A percentile compares a stretch with the other conserved stretches of the same genome.
These are phyloP conservation scores for Exophiala spinifera DNA, from an alignment of 2,329 filamentous ascomycete genomes.

Conservation along the genomic window DNA sequence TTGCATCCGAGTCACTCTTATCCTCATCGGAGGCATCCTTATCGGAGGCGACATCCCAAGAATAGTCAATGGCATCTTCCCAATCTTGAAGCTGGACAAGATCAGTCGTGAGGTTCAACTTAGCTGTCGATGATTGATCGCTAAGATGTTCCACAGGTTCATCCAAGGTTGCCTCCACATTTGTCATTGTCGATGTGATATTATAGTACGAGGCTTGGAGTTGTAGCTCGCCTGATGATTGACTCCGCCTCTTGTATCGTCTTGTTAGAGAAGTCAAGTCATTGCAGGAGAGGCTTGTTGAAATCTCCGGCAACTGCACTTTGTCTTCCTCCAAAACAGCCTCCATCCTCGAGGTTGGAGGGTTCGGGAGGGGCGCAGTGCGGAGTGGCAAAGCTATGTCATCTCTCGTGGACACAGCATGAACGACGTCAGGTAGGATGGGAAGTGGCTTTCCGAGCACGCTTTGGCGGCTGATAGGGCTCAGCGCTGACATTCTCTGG, in stretches of 20 bases:
- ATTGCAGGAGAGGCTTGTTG: not conserved
- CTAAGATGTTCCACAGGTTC: not conserved
- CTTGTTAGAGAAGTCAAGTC: not conserved
- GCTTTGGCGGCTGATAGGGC: slow-evolving; percentile 7
- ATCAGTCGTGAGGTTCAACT: slow-evolving; percentile 20
- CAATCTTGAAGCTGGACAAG: slow-evolving; percentile 25
- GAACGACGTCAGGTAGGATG: slow-evolving; percentile 19
- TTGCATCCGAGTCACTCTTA: not conserved
- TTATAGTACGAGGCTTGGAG: slow-evolving; percentile 10
- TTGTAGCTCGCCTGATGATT: slow-evolving; percentile 22
- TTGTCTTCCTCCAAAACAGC: slow-evolving; percentile 16
- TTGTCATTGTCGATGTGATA: not conserved
- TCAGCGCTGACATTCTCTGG: slow-evolving; percentile 12
- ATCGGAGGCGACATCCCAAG: slow-evolving; percentile 27
- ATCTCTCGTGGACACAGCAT: slow-evolving; percentile 29
- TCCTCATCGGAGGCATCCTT: slow-evolving; percentile 13
- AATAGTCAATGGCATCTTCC: slow-evolving; percentile 30
- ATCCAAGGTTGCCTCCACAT: not conserved
- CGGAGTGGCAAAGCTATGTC: slow-evolving; percentile 24
- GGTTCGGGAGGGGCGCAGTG: slow-evolving; percentile 22
- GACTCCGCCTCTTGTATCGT: slow-evolving; percentile 16
- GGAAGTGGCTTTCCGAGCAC: slow-evolving; percentile 23
- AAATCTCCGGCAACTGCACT: not conserved
- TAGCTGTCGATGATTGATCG: not conserved
- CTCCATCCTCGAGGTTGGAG: slow-evolving; percentile 16